Evolutionary conservation across 495 filamentous ascomycete species (phyloP), one percentile per base, ranked within the genome.

Genomic region (Tuber aestivum): DNA sequence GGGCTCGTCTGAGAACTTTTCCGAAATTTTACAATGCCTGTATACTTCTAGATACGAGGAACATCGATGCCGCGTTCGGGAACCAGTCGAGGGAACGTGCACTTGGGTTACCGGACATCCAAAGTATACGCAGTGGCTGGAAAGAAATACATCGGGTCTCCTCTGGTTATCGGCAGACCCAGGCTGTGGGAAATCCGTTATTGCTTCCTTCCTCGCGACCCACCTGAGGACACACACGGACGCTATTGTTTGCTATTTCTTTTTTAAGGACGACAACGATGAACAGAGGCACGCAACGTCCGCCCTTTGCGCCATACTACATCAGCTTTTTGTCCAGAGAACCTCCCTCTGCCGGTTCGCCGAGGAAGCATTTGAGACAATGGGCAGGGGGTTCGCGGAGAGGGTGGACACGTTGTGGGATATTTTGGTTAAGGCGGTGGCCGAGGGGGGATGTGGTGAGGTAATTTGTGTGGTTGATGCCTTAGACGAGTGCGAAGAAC

Each of bases 111-210:
- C 84, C 65, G n/a, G 70, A 8, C 79, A 85, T n/a, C 65, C 81
- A 18, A 75, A 50, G 42, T 85, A 85, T 70, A 74, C 41, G 12
- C 71, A 72, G 8, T 86, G 83, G 85, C 79, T 79, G 16, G 73
- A 85, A 7, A 76, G 45, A 27, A 41, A 76, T 21, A n/a, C 48
- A 2, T 81, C 84, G 14, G 76, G 76, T 75, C 76, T 86, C 20
- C 77, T 87, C n/a, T 86, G 83, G 84, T 76, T 87, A 20, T 83
- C 85, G 21, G 85, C 85, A 10, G 83, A 78, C 69, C 84, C 85
- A 23, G 85, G 85, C 10, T 86, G 83, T 72, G 84, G 86, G 10
- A 86, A 86, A 56, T 86, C 85, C 23, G 84, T 87, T 12, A 76
- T 86, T 21, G 76, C 85, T 38, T 70, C 75, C 42, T 74, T 74